Evolutionary conservation across 257 asterid genomes (phyloP).

Genomic region (Gynochthodes officinalis): DNA sequence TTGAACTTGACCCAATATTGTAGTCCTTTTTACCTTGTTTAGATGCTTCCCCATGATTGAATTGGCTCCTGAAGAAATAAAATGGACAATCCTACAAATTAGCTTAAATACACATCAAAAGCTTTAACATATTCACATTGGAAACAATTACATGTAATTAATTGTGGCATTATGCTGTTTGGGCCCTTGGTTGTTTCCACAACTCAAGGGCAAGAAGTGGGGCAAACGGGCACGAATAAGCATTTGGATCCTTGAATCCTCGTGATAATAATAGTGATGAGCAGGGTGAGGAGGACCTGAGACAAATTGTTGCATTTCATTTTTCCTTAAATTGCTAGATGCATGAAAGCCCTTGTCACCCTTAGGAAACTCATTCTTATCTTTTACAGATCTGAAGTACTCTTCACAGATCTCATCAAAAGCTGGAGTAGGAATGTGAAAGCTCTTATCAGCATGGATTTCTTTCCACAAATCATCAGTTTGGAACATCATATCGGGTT

Average conservation of each 20-base stretch:
- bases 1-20: conserved; percentile 34
- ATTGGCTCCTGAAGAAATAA: conserved; percentile 63
- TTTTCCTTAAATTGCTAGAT: conserved; percentile 14
- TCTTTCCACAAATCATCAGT: conserved; percentile 68
- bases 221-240: conserved; percentile 76
- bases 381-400: conserved; percentile 53
- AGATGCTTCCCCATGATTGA: conserved; percentile 41
- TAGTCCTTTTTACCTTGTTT: conserved; percentile 27
- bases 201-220: conserved; percentile 72
- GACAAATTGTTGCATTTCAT: conserved; percentile 25
- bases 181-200: conserved; percentile 42
- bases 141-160: conserved; percentile 65
- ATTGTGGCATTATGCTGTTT: conserved; percentile 40
- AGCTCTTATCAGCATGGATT: conserved; percentile 42
- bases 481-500: conserved; percentile 32
- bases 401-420: conserved; percentile 77
- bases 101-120: neutral
- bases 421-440: conserved; percentile 69
- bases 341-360: conserved; percentile 20
- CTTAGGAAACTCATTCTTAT: conserved; percentile 29
- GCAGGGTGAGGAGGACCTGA: conserved; percentile 51
- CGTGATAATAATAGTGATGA: conserved; percentile 64
- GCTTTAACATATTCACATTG: neutral
- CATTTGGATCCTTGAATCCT: conserved; percentile 69
- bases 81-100: conserved; percentile 1